Conservation (phyloP, 2,329 filamentous ascomycete genomes). For the Stagonosporopsis vannaccii region DNA sequence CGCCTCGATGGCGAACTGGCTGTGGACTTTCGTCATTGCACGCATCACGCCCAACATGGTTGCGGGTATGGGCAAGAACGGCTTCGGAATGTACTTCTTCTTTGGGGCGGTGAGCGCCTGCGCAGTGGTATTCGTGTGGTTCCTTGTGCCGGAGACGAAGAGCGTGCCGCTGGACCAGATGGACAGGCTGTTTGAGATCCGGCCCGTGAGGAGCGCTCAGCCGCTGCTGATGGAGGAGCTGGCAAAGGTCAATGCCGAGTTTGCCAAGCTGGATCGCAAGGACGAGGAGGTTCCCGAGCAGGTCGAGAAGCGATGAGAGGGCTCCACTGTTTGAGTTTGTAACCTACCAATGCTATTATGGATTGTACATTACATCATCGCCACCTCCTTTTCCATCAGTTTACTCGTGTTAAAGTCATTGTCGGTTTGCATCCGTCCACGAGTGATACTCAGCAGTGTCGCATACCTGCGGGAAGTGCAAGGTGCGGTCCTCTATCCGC, state of each 20-base stretch:
- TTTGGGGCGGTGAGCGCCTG: constrained; percentile 58
- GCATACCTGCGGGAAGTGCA: no score
- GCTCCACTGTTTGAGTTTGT: no score
- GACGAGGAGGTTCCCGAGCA: constrained; percentile 7
- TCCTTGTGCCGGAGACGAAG: constrained; percentile 55
- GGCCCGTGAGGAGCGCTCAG: constrained; percentile 53
- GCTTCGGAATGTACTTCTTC: constrained; percentile 55
- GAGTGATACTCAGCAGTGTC: no score
- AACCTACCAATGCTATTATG: no score
- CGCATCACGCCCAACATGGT: constrained; percentile 75
- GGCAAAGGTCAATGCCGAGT: constrained; percentile 14
- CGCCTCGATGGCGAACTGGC: constrained; percentile 75
- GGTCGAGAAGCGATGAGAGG: constrained; percentile 15
- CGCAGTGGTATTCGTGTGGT: constrained; percentile 51
- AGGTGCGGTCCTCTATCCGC: no score
- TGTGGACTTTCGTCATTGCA: constrained; percentile 73
- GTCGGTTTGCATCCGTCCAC: no score
- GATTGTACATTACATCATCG: no score
- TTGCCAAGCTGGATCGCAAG: constrained; percentile 16
- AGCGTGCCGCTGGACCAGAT: constrained; percentile 56
- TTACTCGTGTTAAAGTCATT: no score
- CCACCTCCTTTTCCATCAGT: no score
- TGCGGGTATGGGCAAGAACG: constrained; percentile 48
- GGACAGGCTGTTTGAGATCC: constrained; percentile 57
- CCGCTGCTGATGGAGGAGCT: constrained; percentile 16